Base-by-base conservation (phyloP, 2,329 filamentous ascomycete species). In the Claviceps sorghi region DNA sequence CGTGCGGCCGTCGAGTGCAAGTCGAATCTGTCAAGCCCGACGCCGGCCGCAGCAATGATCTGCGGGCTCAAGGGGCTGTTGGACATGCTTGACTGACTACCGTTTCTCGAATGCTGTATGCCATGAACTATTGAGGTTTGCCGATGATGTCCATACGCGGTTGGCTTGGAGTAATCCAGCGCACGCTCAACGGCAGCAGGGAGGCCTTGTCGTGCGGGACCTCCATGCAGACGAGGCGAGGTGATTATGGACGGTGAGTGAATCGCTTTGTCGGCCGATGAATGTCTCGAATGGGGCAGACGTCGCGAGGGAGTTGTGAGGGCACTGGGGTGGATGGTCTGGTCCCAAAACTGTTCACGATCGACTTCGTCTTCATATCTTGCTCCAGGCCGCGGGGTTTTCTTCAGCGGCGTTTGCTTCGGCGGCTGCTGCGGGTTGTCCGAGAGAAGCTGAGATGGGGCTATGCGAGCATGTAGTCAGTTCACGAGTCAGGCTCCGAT, bases 61-160 rank as follows among this genome's bases (percentile, higher is more conserved):
- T 94, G 86, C 52, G 89, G 88, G 67, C 88, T 95, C 61, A 96
- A 74, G 54, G 91, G 91, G 66, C 86, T 95, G 30, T 84, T 84
- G 38, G 84, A 80, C 53, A 86, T 81, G 65, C 87, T 89, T 58
- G 83, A 81, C 62, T 85, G 81, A 70, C 90, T 96, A 60, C 89
- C 86, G 77, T 94, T 95, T 69, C 91, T 77, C 61, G 80, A 80
- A 79, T 98, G 93, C 67, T 95, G 90, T 59, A 95, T 83, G 62
- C 93, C 91, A 80, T 97, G 88, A 53, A 97, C 90, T 60, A 97
- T 96, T 48, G 91, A 97, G 0, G 91, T 95, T 71, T 98, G 89
- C 52, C 93, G 84, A 69, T 97, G 89, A 67, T 98, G 90, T 54
- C 87, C 88, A 74, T 97, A 82, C 26, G 72, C 62, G 36, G 70